Evolutionary conservation across 176 grass and related monocot genomes (phyloP), one percentile per base, ranked within the genome.

Genomic region (Cenchrus americanus): DNA sequence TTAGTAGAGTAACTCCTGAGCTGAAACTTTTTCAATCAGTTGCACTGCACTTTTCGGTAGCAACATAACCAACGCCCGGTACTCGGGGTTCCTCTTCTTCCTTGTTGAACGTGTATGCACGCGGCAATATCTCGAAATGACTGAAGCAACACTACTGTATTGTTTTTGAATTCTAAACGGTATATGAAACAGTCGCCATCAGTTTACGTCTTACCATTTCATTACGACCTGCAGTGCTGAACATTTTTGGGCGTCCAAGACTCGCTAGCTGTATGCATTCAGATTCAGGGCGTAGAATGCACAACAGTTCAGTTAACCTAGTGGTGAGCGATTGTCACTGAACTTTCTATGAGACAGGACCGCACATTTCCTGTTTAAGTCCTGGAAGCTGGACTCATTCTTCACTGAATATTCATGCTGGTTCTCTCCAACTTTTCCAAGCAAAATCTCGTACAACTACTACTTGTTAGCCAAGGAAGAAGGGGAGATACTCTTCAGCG

Each of bases 301-400:
- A 41, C 4, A 34, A 2, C 42, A 0, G 8, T 46, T 69, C 13
- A n/a, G 18, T 52, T 58, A 61, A 84, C 48, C 51, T 24, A 77
- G 34, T 37, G 34, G 34, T 3, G 34, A 27, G 2, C 2, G 43
- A 62, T 62, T 41, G 69, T 21, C 34, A 37, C 59, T 40, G 27
- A 21, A 63, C 8, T 76, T 63, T 76, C 69, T 53, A 37, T 15
- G 22, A 48, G 40, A 44, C 62, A 51, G 69, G 77, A 48, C 63
- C 18, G n/a, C 6, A 71, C 13, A 82, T 82, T 76, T 71, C 75
- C 46, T 58, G 73, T 66, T 86, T 51, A 10, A 80, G 76, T 47
- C 66, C 21, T 53, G 37, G 77, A 81, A 52, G 2, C 71, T 81
- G 44, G 23, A 63, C 44, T 76, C 44, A 0, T 54, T 71, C 78